Conservation (phyloP, 495 filamentous ascomycete species). For the Parachaetomium inaequale region DNA sequence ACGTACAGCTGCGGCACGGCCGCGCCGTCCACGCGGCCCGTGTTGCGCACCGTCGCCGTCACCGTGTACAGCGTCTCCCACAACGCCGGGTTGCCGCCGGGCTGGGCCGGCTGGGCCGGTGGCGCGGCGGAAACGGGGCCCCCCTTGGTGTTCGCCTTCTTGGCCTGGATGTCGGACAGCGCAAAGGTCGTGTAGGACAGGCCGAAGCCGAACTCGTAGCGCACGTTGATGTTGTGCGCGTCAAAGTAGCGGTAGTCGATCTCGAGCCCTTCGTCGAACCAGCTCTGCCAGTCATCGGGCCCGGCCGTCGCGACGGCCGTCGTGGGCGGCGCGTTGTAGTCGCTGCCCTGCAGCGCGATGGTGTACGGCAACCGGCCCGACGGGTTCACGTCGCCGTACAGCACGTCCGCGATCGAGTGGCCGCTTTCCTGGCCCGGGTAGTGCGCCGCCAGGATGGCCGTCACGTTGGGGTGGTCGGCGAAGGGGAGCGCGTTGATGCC, state of each 20-base stretch:
- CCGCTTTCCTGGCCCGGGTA: slow-evolving; percentile 90
- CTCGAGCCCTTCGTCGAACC: slow-evolving; percentile 80
- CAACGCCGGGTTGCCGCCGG: slow-evolving; percentile 78
- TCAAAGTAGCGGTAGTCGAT: slow-evolving; percentile 95
- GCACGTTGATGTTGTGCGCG: slow-evolving; percentile 66
- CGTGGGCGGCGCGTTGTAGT: too few relatives aligned
- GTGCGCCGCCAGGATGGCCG: slow-evolving; percentile 90
- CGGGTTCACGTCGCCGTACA: slow-evolving; percentile 87
- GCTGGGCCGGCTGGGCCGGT: slow-evolving; percentile 61
- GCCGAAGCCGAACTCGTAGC: slow-evolving; percentile 90
- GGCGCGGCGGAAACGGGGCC: slow-evolving; percentile 66
- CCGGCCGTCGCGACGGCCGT: slow-evolving; percentile 52
- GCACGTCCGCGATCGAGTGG: slow-evolving; percentile 82
- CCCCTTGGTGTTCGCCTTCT: slow-evolving; percentile 41
- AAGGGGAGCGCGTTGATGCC: slow-evolving; percentile 80
- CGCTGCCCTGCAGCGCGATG: too few relatives aligned
- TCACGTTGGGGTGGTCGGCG: slow-evolving; percentile 81
- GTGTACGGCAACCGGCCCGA: slow-evolving; percentile 78
- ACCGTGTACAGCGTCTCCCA: slow-evolving; percentile 79
- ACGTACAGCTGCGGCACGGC: slow-evolving; percentile 88
- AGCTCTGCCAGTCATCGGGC: slow-evolving; percentile 83
- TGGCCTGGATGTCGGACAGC: slow-evolving; percentile 70
- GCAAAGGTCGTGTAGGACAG: slow-evolving; percentile 83
- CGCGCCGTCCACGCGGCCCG: slow-evolving; percentile 66
- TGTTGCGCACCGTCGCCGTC: slow-evolving; percentile 77